Evolutionary conservation across 2,329 filamentous ascomycete species (phyloP).

Genomic region (Aspergillus intermedius): DNA sequence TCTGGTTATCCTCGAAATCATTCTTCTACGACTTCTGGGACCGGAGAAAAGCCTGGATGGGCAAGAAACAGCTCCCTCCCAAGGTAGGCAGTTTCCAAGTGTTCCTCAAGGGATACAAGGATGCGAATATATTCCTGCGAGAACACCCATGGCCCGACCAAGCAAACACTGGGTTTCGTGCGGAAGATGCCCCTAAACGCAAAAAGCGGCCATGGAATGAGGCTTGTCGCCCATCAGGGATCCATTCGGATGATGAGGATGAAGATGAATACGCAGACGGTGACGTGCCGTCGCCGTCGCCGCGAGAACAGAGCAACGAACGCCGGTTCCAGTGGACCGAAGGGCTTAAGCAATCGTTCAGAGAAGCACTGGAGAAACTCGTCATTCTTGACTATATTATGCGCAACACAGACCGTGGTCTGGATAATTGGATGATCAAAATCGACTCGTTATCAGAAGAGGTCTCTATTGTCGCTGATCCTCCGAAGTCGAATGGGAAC

Average conservation of each 20-base stretch:
- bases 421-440: slow-evolving; percentile 99
- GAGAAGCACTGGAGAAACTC: slow-evolving; percentile 92
- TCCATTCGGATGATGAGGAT: slow-evolving; percentile 56
- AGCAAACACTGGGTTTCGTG: slow-evolving; percentile 61
- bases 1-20: slow-evolving; percentile 88
- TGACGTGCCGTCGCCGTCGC: slow-evolving; percentile 35
- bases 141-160: slow-evolving; percentile 98
- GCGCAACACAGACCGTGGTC: slow-evolving; percentile 91
- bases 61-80: slow-evolving; percentile 75
- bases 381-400: slow-evolving; percentile 99
- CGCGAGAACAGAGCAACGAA: slow-evolving; percentile 40
- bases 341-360: slow-evolving; percentile 77
- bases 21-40: slow-evolving; percentile 99
- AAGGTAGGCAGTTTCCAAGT: slow-evolving; percentile 97
- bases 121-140: slow-evolving; percentile 89
- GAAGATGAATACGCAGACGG: slow-evolving; percentile 45
- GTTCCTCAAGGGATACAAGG: slow-evolving; percentile 93
- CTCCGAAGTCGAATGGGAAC: slow-evolving; percentile 57
- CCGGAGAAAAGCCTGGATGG: slow-evolving; percentile 76
- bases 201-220: slow-evolving; percentile 73
- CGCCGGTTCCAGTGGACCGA: slow-evolving; percentile 78
- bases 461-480: slow-evolving; percentile 80
- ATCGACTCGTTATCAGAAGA: slow-evolving; percentile 78
- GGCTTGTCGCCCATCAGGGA: slow-evolving; percentile 64
- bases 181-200: slow-evolving; percentile 59